These are phyloP conservation scores for Xylariaceae sp. DNA, from an alignment of 2,329 filamentous ascomycete species.

Conservation along the genomic window DNA sequence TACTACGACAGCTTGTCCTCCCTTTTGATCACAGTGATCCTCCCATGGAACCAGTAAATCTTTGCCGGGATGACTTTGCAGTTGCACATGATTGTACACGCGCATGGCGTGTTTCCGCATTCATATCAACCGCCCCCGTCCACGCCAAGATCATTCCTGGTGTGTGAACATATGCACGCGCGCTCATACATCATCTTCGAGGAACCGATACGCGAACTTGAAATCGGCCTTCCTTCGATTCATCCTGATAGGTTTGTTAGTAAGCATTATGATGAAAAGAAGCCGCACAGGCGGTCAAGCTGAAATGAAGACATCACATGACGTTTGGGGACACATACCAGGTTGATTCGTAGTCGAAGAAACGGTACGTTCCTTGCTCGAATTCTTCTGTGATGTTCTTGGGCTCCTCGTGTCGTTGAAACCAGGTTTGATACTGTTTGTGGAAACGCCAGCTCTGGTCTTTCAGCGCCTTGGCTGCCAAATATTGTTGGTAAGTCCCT, in stretches of 20 bases:
- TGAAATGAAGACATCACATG: background rate
- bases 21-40: too few relatives aligned
- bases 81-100: too few relatives aligned
- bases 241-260: constrained; percentile 64
- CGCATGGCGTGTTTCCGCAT: too few relatives aligned
- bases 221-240: constrained; percentile 97
- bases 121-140: too few relatives aligned
- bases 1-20: background rate
- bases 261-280: background rate
- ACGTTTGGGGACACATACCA: constrained; percentile 60
- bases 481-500: constrained; percentile 89
- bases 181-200: constrained; percentile 79
- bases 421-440: constrained; percentile 99
- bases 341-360: constrained; percentile 99
- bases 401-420: constrained; percentile 95
- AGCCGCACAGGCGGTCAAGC: background rate
- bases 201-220: constrained; percentile 96
- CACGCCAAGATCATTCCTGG: too few relatives aligned
- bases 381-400: constrained; percentile 99
- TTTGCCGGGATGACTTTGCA: too few relatives aligned
- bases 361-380: constrained; percentile 97
- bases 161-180: too few relatives aligned
- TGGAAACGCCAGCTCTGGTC: constrained; percentile 98
- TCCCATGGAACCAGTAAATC: too few relatives aligned
- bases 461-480: constrained; percentile 95